Evolutionary conservation across 305 asterid species (phyloP), one percentile per base, ranked within the genome.

Genomic region (Rubia peregrina): DNA sequence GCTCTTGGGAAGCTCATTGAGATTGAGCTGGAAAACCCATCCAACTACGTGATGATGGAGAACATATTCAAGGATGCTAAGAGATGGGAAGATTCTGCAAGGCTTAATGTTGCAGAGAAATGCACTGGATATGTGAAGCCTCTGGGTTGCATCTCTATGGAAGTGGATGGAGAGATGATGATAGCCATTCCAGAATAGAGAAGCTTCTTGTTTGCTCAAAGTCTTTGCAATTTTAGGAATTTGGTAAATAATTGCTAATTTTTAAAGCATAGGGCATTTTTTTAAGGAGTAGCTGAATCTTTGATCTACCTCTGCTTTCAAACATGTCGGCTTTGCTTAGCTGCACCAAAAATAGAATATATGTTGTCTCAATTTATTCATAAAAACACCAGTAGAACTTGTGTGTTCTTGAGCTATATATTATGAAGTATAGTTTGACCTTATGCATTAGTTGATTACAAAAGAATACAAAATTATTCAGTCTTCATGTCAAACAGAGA

Each of bases 1-100:
- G 84, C 87, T n/a, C 90, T 93, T 42, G 70, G 83, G 48, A 85
- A 83, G 67, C 95, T 93, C 70, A 81, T 89, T 8, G 89, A 85
- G 81, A 81, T 90, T 36, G 96, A 89, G 33, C 98, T 92, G 0
- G 40, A 66, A 44, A 88, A 88, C 73, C 95, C 94, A 65, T 89
- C 96, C 64, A 84, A 90, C 66, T 88, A 87, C 21, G 92, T 88
- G 30, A 85, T 86, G 94, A 74, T 93, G 2, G 92, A 91, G 10
- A 93, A 90, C 67, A 81, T 90, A 41, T 89, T 88, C 48, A 92
- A 92, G 5, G 97, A 85, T 51, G 89, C 91, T 10, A 80, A 80
- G 65, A 90, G 79, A 48, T 90, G 94, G 96, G 88, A 83, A 44
- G 95, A 84, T 30, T 76, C 80, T 82, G 96, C 95, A 0, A 77